Base-by-base conservation (phyloP, 2,329 filamentous ascomycete species). In the Hypoxylon sp. region DNA sequence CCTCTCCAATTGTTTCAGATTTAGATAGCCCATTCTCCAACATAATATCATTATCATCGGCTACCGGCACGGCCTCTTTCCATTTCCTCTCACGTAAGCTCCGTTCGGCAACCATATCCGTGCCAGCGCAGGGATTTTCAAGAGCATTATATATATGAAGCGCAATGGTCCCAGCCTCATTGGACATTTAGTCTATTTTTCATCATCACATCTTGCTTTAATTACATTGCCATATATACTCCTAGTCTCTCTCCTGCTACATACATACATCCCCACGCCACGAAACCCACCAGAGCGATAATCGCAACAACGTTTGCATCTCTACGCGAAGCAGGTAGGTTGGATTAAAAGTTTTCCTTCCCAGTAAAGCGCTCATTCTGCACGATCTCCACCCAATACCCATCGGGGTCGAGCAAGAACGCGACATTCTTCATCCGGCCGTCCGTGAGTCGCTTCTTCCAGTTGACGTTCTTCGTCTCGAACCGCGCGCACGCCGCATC, bases 381-480 rank as follows among this genome's bases (percentile, higher is more conserved):
- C 55, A 97, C 85, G 75, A 91, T 78, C 81, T 91, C 90, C 59
- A 76, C 71, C 74, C 74, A 77, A 37, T 77, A 77, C 31, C 74
- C 74, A 26, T 97, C 94, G 0, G 94, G 94, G 74, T 95, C 95
- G 52, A 97, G 84, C 51, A 98, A 82, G 78, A 98, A 98, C 0
- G 96, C 96, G 59, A 98, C 91, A 72, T 96, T 93, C 86, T 93
- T 95, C 94, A 98, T 97, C 50, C 88, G 85, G 1, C 95, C 95
- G 71, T 98, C 95, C 1, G 93, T 97, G 69, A 98, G 86, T 72
- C 93, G 87, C 90, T 98, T 98, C 89, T 97, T 97, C 93, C 94
- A 99, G 80, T 87, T 90, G 61, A 95, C 92, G 5, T 91, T 88
- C 77, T 93, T 84, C 61, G 90, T 88, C 79, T 98, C 96, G 74